phyloP scores from a whole-genome alignment of 306 rosid species.

The Corylus avellana region DNA sequence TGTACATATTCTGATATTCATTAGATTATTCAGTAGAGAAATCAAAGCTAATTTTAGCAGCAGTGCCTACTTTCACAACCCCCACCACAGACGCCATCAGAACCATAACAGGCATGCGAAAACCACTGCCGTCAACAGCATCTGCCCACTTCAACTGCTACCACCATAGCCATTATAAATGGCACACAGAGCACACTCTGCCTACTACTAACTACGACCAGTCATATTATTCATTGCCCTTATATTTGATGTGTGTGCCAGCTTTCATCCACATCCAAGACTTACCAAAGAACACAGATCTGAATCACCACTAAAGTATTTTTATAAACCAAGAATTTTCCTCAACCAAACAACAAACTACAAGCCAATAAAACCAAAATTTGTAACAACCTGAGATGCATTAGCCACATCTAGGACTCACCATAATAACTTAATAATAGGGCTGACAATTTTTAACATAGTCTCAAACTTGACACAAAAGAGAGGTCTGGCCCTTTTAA shows the following conservation, averaged over 20 bases:
- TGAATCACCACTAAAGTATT: background rate
- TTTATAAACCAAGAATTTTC: background rate
- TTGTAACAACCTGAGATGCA: too few species aligned
- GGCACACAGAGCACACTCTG: background rate
- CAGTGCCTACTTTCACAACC: background rate
- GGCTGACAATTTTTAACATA: too few species aligned
- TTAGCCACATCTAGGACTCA: too few species aligned
- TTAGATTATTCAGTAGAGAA: background rate
- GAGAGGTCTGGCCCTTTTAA: too few species aligned
- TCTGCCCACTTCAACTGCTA: background rate
- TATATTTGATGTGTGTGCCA: background rate
- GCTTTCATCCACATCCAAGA: background rate
- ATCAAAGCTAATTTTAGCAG: background rate
- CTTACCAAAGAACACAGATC: background rate
- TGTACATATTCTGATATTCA: background rate
- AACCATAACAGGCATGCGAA: background rate
- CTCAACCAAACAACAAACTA: background rate
- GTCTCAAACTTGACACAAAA: too few species aligned
- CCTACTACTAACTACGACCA: background rate
- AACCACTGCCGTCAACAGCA: background rate
- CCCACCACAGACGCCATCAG: background rate
- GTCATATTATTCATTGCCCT: background rate
- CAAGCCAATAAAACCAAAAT: background rate
- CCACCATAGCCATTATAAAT: background rate
- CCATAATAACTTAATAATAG: too few species aligned